Base-by-base conservation (phyloP, 176 grass and related monocot species). In the Lolium perenne region DNA sequence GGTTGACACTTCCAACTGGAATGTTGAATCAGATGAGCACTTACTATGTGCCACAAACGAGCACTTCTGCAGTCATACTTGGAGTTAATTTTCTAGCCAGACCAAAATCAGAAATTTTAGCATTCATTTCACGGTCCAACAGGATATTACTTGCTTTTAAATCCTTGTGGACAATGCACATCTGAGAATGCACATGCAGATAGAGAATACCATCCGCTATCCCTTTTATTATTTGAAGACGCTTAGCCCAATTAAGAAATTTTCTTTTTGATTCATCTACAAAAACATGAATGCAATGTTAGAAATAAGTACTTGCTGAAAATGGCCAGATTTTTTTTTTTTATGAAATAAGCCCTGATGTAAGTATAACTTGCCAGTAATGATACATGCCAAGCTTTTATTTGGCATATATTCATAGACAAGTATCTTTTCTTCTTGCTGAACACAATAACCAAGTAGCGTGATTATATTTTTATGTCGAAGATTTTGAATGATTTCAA, bases 81-180 rank as follows among this genome's bases (percentile, higher is more conserved):
- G 80, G 75, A 60, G 79, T 64, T 29, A 91, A 3, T 41, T 57
- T 80, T 84, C 13, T 49, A 38, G 89, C 84, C 12, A 91, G 64
- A 59, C 89, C 89, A 58, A 91, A 91, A 83, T 87, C 89, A 25
- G 74, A 51, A 64, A 91, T 91, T 32, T 91, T 91, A 57, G 75
- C 65, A 15, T 87, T 91, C 84, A 91, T 80, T 63, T 91, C 84
- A 61, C 61, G 11, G 5, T 87, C 84, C 67, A 91, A 63, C 10
- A 91, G 15, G 23, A 91, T 80, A 56, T 90, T 90, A 71, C 74
- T 83, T 82, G 89, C 0, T 66, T 90, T 90, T 49, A 90, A 61
- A 35, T 90, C 89, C 62, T 75, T 86, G 57, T 90, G 80, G 38
- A 90, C 79, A 73, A 90, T 87, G 22, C 32, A 56, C 54, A 78